A percentile compares a stretch with the other conserved stretches of the same genome.
Evolutionary conservation across 768 basidiomycete genomes (phyloP).

Genomic region (Panaeolus cyanescens): DNA sequence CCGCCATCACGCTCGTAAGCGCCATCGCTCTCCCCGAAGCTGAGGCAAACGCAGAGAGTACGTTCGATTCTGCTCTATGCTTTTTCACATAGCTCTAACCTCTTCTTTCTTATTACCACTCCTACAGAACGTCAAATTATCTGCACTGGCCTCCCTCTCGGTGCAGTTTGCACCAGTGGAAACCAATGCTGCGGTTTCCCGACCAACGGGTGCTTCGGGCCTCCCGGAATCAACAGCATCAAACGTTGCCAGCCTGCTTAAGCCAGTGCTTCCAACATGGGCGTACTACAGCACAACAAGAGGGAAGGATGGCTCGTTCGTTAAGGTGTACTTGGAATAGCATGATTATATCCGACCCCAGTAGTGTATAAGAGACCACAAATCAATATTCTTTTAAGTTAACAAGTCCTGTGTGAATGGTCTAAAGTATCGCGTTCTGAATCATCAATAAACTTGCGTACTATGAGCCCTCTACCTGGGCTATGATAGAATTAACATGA

Average conservation of each 20-base stretch:
- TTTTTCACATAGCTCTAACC: background rate
- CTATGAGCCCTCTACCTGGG: too few relatives aligned
- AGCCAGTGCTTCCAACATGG: background rate
- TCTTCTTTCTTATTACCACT: background rate
- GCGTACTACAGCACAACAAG: background rate
- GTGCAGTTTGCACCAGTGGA: background rate
- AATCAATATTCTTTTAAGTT: too few relatives aligned
- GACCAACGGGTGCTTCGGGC: conserved; percentile 22
- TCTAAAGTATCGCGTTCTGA: too few relatives aligned
- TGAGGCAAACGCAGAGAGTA: background rate
- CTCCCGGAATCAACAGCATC: background rate
- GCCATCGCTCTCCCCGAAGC: background rate
- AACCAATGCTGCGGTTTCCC: conserved; percentile 20
- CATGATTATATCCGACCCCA: too few relatives aligned
- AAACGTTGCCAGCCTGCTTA: background rate
- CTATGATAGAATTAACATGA: too few relatives aligned
- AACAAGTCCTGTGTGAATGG: too few relatives aligned
- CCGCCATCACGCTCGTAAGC: background rate
- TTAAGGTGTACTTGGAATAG: background rate
- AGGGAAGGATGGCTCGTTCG: background rate
- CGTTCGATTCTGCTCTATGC: background rate
- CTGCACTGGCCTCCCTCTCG: background rate
- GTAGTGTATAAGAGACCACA: too few relatives aligned
- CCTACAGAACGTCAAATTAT: background rate
- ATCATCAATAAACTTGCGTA: too few relatives aligned